Evolutionary conservation across 2,329 filamentous ascomycete genomes (phyloP), one percentile per base, ranked within the genome.

Genomic region (Didymella lethalis): DNA sequence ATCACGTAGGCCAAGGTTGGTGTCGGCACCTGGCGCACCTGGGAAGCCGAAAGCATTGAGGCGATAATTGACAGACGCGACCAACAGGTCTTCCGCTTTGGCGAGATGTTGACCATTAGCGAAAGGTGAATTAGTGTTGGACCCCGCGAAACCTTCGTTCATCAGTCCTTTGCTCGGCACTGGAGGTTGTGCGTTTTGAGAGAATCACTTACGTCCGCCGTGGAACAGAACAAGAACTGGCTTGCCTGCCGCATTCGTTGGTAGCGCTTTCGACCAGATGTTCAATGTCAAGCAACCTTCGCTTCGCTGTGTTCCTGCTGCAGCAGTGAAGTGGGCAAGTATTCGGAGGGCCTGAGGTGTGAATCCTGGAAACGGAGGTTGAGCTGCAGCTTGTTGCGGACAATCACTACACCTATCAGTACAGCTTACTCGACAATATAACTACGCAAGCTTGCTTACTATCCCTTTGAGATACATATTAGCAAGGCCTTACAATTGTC

Each of bases 1-100:
- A 64, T 88, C 85, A 5, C 80, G 76, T 6, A 86, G 69, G 1
- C 83, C 85, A 2, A 83, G 66, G 57, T 86, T 86, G 45, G 78
- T 67, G 7, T 63, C 57, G 25, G 69, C 40, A 12, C 64, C 70
- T 12, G 61, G 64, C 25, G 69, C 68, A 40, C 71, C 72, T 5
- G 75, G 70, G 31, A 77, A 78, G 0, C 75, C 75, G 25, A 78
- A 72, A 46, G 77, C 72, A 57, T 76, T 75, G 10, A 77, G 45
- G 14, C 75, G 72, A 52, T 70, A 70, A 31, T 81, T 82, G 59
- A 80, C 71, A 0, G 77, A 77, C 2, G 81, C 77, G 1, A 81
- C 72, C 10, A 82, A 64, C n/a, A 77, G 68, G 29, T 79, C 75
- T 56, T 80, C 68, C 1, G 67, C 61, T n/a, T 73, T 65, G 3